phyloP scores from a whole-genome alignment of 305 asterid genomes.

The Withania somnifera region DNA sequence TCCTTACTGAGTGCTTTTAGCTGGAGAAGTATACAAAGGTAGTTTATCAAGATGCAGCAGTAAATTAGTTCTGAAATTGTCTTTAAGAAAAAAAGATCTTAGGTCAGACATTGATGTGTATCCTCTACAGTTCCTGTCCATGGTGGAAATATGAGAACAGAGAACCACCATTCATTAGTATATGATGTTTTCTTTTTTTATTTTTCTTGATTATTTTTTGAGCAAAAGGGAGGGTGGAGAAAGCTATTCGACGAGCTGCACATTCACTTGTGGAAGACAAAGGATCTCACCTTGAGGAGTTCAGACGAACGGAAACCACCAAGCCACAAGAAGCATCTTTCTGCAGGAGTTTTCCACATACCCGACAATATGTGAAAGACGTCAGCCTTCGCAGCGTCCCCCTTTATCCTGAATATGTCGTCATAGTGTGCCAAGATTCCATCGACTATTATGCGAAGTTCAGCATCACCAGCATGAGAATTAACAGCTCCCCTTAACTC shows the following conservation, averaged over 20 bases:
- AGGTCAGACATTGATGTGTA: neutral
- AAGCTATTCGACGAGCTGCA: neutral
- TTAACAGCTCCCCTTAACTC: constrained; percentile 46
- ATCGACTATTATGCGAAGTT: constrained; percentile 39
- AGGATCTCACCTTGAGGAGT: constrained; percentile 27
- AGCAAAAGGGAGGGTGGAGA: neutral
- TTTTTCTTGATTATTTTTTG: neutral
- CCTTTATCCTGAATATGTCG: constrained; percentile 36
- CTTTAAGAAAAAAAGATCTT: neutral
- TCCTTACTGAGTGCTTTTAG: neutral
- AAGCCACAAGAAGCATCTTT: constrained; percentile 41
- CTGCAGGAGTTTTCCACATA: constrained; percentile 52
- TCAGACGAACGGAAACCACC: constrained; percentile 48
- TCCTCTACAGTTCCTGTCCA: neutral
- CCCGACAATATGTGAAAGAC: constrained; percentile 42
- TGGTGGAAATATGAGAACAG: neutral
- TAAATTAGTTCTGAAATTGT: neutral
- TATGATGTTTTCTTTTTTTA: neutral
- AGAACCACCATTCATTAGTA: neutral
- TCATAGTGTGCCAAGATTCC: constrained; percentile 42
- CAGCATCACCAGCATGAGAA: constrained; percentile 46
- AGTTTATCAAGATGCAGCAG: neutral
- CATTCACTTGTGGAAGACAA: neutral
- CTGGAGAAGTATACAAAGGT: neutral
- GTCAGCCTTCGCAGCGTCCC: constrained; percentile 36